Percentiles rank a stretch among this genome's conserved stretches.
Conservation (phyloP, 148 eudicot genomes). For the Vaccinium myrtillus region DNA sequence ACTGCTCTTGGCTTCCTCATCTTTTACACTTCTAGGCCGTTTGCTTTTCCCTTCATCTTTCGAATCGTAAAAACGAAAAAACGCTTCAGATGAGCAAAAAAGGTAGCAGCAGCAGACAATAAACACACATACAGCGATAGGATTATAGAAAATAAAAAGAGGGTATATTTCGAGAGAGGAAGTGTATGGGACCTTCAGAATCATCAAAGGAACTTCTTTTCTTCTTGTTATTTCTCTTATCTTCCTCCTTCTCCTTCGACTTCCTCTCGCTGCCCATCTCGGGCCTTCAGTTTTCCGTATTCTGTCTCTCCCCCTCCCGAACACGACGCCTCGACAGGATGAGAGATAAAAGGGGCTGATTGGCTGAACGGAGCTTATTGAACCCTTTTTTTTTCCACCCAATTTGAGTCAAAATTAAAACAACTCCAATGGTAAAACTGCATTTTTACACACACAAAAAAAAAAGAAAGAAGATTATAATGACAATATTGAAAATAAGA, state of each 20-base stretch:
- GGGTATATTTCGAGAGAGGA: background rate
- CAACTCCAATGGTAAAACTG: too few relatives aligned
- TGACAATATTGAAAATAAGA: too few relatives aligned
- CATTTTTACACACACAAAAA: too few relatives aligned
- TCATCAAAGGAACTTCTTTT: constrained; percentile 15
- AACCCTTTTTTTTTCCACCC: too few relatives aligned
- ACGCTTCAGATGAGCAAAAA: background rate
- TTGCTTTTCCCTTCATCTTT: constrained; percentile 34
- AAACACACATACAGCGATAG: background rate
- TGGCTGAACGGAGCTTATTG: too few relatives aligned
- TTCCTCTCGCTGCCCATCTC: constrained; percentile 23
- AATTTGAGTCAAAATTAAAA: too few relatives aligned
- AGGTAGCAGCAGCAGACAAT: background rate
- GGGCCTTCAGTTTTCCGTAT: background rate
- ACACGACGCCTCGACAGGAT: background rate
- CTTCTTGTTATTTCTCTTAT: constrained; percentile 13
- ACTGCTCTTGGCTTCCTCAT: constrained; percentile 20
- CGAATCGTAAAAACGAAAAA: background rate
- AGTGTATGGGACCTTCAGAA: constrained; percentile 14
- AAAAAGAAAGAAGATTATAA: too few relatives aligned
- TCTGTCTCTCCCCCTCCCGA: background rate
- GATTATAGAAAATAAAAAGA: background rate
- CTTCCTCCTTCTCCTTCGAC: constrained; percentile 10
- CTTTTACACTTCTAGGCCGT: constrained; percentile 22
- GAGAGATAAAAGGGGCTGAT: background rate